Conservation (phyloP, 225 moss, liverwort and hornwort species). For the Asterella californica region DNA sequence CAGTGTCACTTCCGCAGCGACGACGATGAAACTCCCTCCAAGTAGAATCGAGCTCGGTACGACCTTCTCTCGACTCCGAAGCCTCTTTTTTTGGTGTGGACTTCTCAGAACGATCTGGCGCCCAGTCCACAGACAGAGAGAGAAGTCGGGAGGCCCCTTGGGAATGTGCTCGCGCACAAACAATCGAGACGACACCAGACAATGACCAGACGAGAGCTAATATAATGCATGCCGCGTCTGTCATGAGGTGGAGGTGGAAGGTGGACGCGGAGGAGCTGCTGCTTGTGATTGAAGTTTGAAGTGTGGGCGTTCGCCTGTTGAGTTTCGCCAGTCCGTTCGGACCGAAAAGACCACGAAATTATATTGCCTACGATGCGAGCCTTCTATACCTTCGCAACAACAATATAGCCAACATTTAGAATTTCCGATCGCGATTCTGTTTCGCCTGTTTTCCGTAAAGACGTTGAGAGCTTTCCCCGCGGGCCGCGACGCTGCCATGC, state of each 20-base stretch:
- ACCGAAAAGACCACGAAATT: constrained; percentile 2
- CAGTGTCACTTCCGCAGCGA: not conserved
- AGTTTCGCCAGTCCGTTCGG: not conserved
- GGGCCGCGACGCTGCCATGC: not conserved
- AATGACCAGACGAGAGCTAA: not conserved
- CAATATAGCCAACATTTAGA: not conserved
- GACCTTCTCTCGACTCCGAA: not conserved
- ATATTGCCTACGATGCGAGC: constrained; percentile 1
- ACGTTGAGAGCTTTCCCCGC: not conserved
- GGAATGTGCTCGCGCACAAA: not conserved
- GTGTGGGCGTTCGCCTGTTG: not conserved
- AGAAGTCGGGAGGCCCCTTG: not conserved
- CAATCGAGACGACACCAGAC: not conserved
- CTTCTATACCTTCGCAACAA: not conserved
- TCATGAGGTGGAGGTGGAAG: not conserved
- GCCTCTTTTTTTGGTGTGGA: not conserved
- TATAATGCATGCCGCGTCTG: not conserved
- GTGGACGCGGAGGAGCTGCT: not conserved
- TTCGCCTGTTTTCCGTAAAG: not conserved
- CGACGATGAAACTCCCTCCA: not conserved
- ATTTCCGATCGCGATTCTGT: not conserved
- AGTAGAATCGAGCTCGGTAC: not conserved
- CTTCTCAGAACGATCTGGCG: not conserved
- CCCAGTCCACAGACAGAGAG: not conserved
- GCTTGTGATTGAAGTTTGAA: not conserved